Evolutionary conservation across 768 basidiomycete species (phyloP), one percentile per base, ranked within the genome.

Genomic region (Pleurotus platypus): DNA sequence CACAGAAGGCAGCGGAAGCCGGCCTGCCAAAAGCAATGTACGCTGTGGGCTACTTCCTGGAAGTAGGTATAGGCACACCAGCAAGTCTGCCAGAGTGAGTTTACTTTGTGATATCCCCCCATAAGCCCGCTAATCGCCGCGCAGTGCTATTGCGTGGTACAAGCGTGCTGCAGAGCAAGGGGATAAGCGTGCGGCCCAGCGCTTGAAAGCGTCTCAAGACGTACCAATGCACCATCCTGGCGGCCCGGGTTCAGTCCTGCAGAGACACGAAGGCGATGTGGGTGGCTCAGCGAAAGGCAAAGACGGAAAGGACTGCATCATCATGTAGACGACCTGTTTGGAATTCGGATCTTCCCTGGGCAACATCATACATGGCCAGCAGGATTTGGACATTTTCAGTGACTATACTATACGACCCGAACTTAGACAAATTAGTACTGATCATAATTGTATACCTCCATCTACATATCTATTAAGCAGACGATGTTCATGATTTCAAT

Each of bases 21-120:
- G 96, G 94, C 0, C 79, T 99, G 12, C 82, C 86, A 4, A 99
- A 99, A 70, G 97, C 97, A 9, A 91, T 97, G 86, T 99, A 99
- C 63, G 97, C 95, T 18, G 88, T 95, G 1, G 97, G 97, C 1
- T 99, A 99, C 76, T 99, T 99, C 70, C 81, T 88, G 61, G 96
- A 99, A 75, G 93, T 96, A 46, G 96, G 95, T 39, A 92, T 94
- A 58, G 92, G 92, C 42, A 91, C 89, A 43, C 66, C 79, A 50
- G 77, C 83, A 24, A 85, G 84, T 72, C 74, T 80, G 64, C 71
- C 77, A 50, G 87, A 92, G 84, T 92, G 66, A 62, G 87, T 79
- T 46, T 53, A 59, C 56, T 57, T 60, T 54, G 48, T 49, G 13
- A 50, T 55, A 56, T n/a, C 16, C 26, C 46, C 12, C 18, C 40